Evolutionary conservation across 805 yeast genomes (phyloP).

Genomic region (Wickerhamiella kazuoi): DNA sequence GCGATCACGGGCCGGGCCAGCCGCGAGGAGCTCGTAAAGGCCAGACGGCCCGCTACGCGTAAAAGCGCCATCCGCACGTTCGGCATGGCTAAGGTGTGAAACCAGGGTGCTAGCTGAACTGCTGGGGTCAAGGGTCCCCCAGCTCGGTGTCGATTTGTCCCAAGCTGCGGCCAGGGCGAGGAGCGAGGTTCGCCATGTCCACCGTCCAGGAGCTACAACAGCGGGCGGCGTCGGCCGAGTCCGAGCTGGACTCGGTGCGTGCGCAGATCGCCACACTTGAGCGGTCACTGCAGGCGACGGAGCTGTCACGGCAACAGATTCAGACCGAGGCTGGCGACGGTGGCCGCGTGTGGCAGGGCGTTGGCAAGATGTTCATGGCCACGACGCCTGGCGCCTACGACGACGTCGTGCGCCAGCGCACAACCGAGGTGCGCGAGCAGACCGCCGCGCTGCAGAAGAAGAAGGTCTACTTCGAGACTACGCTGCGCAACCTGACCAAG

Average conservation of each 20-base stretch:
- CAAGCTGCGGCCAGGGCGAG: no score
- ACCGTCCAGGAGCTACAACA: conserved; percentile 37
- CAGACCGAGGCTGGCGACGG: conserved; percentile 25
- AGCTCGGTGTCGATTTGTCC: no score
- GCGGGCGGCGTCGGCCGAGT: conserved; percentile 40
- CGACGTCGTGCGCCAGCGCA: conserved; percentile 32
- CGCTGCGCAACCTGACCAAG: conserved; percentile 55
- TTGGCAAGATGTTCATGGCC: conserved; percentile 47
- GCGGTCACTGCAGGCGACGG: conserved; percentile 35
- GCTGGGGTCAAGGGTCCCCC: no score
- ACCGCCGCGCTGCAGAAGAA: conserved; percentile 46
- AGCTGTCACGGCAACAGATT: conserved; percentile 41
- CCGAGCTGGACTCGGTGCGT: conserved; percentile 39
- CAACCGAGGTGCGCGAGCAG: conserved; percentile 37
- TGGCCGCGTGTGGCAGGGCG: conserved; percentile 60
- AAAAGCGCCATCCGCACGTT: no score
- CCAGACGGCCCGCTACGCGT: no score
- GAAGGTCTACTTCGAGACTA: conserved; percentile 53
- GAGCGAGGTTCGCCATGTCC: no score
- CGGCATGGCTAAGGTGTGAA: no score
- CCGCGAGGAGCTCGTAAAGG: no score
- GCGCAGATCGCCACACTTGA: conserved; percentile 32
- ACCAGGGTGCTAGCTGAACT: no score
- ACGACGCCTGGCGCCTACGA: conserved; percentile 31
- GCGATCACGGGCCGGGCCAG: no score